Conservation (phyloP, 2,329 filamentous ascomycete genomes). For the Phoma sp. region DNA sequence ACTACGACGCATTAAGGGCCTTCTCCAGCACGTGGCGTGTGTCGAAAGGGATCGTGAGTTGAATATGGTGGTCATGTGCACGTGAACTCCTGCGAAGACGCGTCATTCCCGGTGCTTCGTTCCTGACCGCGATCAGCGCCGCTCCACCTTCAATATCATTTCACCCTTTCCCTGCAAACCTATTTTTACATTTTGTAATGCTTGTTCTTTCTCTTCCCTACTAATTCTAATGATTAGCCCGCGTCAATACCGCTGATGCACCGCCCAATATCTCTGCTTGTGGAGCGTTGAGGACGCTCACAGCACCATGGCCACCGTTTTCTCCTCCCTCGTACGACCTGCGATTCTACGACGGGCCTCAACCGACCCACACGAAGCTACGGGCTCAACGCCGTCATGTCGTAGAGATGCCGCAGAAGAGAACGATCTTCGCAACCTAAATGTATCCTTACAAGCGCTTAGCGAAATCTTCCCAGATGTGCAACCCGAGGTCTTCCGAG, state of each 20-base stretch:
- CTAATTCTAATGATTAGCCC: background rate
- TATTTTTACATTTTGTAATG: slow-evolving; percentile 7
- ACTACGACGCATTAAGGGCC: too few species aligned
- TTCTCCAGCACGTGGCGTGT: too few species aligned
- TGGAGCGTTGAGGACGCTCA: slow-evolving; percentile 18
- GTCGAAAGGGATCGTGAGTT: too few species aligned
- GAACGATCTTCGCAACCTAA: slow-evolving; percentile 72
- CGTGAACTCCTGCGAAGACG: slow-evolving; percentile 3
- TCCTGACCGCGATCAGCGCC: background rate
- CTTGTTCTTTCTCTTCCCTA: background rate
- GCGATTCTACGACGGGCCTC: slow-evolving; percentile 26
- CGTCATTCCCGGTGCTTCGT: slow-evolving; percentile 7
- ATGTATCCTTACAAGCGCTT: slow-evolving; percentile 72
- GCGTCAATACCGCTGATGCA: slow-evolving; percentile 4
- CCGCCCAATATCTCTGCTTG: background rate
- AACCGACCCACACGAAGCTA: slow-evolving; percentile 15
- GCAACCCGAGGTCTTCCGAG: slow-evolving; percentile 82
- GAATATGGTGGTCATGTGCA: background rate
- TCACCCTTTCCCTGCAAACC: slow-evolving; percentile 3
- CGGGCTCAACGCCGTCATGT: slow-evolving; percentile 7
- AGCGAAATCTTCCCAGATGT: slow-evolving; percentile 79
- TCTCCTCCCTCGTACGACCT: slow-evolving; percentile 45
- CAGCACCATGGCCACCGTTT: slow-evolving; percentile 44
- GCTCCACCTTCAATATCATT: background rate
- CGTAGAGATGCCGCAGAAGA: slow-evolving; percentile 52